Base-by-base conservation (phyloP, 2,329 filamentous ascomycete genomes). In the Colletotrichum acutatum region DNA sequence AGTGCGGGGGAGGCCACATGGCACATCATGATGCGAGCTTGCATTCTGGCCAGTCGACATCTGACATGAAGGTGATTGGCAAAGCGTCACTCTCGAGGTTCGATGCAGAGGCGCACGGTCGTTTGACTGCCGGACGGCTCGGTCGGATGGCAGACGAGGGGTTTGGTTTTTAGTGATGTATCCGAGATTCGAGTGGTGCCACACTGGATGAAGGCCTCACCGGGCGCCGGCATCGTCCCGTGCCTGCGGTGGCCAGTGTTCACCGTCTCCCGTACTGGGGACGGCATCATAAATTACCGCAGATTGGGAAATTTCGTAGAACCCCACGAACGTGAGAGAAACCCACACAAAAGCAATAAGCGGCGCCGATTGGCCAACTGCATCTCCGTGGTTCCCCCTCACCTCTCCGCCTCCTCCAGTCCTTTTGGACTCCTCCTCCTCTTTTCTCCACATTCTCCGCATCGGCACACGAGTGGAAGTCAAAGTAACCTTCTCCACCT, bases 371-470 rank as follows among this genome's bases (percentile, higher is more conserved):
- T 71, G 56, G 63, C 24, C 46, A 7, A 61, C 42, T 16, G 46
- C 26, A 46, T 22, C 68, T 60, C 30, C 32, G n/a, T 49, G 42
- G 19, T 49, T 60, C 57, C 54, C 63, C 37, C 68, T 57, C 65
- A 37, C n/a, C 59, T 70, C 60, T 60, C 70, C 70, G 61, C 59
- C 52, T 59, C 37, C 58, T 68, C 68, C 64, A 52, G 46, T 42
- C 59, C 49, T 24, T 37, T 46, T n/a, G 7, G 16, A 24, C 42
- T 42, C 52, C n/a, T 28, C 52, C 46, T 49, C 56, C 24, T 30
- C 30, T 54, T 37, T 71, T 70, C 70, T 70, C 70, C 70, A 61
- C 70, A 61, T 66, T 72, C 70, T 72, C 70, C 70, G 70, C 70
- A 72, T 70, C 22, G 54, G 60, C 60, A 72, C 66, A 70, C 66